These are phyloP conservation scores for Leccinum arenicola DNA, from an alignment of 768 basidiomycete genomes.

Conservation along the genomic window DNA sequence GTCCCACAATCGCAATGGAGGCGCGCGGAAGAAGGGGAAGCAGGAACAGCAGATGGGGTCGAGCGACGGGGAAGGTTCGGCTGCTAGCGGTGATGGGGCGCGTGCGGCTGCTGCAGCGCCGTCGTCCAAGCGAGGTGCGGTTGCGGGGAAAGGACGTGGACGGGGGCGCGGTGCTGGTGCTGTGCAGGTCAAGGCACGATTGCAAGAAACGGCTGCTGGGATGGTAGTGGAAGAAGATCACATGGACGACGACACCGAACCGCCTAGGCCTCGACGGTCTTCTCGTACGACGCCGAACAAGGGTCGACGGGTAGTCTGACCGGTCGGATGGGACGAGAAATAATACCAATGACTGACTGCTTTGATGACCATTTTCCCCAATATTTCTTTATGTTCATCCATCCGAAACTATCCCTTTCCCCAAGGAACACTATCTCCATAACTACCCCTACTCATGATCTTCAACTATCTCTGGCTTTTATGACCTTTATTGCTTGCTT, in stretches of 20 bases:
- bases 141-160: conserved; percentile 22
- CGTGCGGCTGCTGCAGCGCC: not conserved
- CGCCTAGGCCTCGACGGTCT: conserved; percentile 33
- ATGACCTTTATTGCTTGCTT: not conserved
- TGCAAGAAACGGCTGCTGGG: conserved; percentile 25
- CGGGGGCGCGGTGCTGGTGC: conserved; percentile 18
- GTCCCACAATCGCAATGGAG: conserved; percentile 2
- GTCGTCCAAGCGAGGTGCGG: conserved; percentile 17
- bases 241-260: conserved; percentile 22
- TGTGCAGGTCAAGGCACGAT: conserved; percentile 14
- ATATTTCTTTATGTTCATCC: not conserved
- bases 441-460: not conserved
- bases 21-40: conserved; percentile 25
- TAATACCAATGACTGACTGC: not conserved
- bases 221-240: conserved; percentile 33
- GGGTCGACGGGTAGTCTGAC: conserved; percentile 17
- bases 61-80: conserved; percentile 19
- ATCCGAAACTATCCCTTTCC: not conserved
- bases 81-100: conserved; percentile 8
- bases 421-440: not conserved
- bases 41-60: conserved; percentile 15
- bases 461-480: not conserved
- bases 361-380: conserved; percentile 1
- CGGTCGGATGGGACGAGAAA: not conserved
- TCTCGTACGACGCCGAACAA: conserved; percentile 35